phyloP scores from a whole-genome alignment of 352 stramenopile species.

The Globisporangium abappressorium region DNA sequence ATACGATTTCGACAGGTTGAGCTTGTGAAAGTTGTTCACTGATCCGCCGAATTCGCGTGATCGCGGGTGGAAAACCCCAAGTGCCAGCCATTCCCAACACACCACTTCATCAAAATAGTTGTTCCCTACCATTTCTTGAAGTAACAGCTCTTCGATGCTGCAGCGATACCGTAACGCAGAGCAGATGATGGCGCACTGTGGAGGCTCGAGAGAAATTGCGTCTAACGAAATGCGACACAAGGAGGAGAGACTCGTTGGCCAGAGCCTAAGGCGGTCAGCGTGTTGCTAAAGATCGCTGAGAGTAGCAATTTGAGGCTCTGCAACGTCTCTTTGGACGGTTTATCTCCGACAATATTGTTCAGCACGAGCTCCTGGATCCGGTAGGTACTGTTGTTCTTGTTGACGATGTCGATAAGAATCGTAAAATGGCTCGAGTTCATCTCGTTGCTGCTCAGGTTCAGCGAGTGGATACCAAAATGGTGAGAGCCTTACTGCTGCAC shows the following conservation, averaged over 20 bases:
- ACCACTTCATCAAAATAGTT: too few relatives aligned
- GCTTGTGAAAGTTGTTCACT: too few relatives aligned
- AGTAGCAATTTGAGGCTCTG: too few relatives aligned
- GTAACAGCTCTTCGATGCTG: too few relatives aligned
- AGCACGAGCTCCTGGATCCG: background rate
- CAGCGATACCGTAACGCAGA: slow-evolving; percentile 31
- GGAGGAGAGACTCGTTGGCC: background rate
- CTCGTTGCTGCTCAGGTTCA: background rate
- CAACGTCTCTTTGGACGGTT: too few relatives aligned
- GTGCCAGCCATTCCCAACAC: too few relatives aligned
- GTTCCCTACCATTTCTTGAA: too few relatives aligned
- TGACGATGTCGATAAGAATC: background rate
- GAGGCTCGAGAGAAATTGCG: background rate
- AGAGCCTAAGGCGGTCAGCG: background rate
- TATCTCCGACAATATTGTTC: background rate
- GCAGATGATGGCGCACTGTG: slow-evolving; percentile 24
- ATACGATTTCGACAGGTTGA: too few relatives aligned
- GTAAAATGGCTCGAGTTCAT: background rate
- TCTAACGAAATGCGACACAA: background rate
- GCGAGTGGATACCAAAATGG: background rate
- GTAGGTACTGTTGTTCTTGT: background rate
- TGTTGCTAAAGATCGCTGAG: background rate
- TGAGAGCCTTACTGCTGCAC: background rate
- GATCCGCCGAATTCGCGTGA: too few relatives aligned
- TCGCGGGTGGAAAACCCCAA: too few relatives aligned